phyloP scores from a whole-genome alignment of 1,284 basidiomycete species.

The Ganoderma resinaceum region DNA sequence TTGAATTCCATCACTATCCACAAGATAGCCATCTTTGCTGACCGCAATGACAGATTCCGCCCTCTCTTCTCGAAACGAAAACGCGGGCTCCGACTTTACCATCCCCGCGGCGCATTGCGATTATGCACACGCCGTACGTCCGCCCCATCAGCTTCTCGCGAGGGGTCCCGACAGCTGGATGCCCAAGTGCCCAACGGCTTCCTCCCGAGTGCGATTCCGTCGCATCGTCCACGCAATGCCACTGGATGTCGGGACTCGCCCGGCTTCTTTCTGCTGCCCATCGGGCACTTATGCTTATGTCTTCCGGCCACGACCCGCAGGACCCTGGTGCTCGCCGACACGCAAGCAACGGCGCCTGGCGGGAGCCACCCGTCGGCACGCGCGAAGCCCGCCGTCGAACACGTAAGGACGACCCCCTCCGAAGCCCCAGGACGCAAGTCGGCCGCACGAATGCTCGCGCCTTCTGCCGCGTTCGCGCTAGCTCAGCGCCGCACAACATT shows the following conservation, averaged over 20 bases:
- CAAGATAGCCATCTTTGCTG: not conserved
- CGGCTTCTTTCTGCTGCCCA: not conserved
- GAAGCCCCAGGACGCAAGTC: not conserved
- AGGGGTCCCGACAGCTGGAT: not conserved
- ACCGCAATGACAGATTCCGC: not conserved
- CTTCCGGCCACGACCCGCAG: not conserved
- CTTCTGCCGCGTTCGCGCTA: slow-evolving; percentile 4
- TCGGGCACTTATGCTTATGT: not conserved
- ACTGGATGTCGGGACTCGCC: not conserved
- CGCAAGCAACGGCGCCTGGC: not conserved
- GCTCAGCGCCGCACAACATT: not conserved
- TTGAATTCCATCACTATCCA: not conserved
- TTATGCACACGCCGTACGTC: not conserved
- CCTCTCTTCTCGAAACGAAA: not conserved
- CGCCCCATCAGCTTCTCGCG: not conserved
- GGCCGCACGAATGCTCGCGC: not conserved
- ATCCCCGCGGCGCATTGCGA: not conserved
- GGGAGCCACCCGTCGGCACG: not conserved
- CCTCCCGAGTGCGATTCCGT: slow-evolving; percentile 5
- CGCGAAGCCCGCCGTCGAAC: not conserved
- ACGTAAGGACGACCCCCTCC: not conserved
- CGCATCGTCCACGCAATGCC: slow-evolving; percentile 1
- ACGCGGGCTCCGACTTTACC: not conserved
- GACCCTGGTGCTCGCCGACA: not conserved
- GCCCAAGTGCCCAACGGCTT: not conserved